Base-by-base conservation (phyloP, 225 moss, liverwort and hornwort species). In the Bryum argenteum region DNA sequence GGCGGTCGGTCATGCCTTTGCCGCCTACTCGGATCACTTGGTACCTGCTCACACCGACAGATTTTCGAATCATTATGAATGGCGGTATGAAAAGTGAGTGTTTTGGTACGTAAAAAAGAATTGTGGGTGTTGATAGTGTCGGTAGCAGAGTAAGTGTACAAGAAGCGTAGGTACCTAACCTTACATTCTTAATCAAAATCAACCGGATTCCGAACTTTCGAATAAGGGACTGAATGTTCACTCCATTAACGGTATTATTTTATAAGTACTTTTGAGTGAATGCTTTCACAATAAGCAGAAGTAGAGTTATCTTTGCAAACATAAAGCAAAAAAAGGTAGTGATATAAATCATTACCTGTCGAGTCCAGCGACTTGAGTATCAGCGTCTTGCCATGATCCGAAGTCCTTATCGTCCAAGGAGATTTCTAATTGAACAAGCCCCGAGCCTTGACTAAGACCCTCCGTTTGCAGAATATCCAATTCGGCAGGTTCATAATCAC, bases 11-110 rank as follows among this genome's bases (percentile, higher is more conserved):
- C 89, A 94, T 84, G 53, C 94, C 94, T 54, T 88, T 92, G 1
- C 94, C 97, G 39, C 97, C 98, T 24, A 98, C 98, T 80, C 94
- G 85, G 70, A 98, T 98, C 43, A 94, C 91, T 83, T 98, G 98
- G 72, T 91, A 98, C 84, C 98, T 98, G 89, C 50, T 73, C 71
- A 47, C 48, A 16, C 6, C 37, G 33, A 42, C 8, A 43, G 24
- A 48, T 8, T 14, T 20, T 50, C 10, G 21, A 45, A 5, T 13
- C 14, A 45, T 45, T 14, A 3, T 45, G 3, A 13, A 45, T 14
- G n/a, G n/a, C n/a, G n/a, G n/a, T n/a, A n/a, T n/a, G n/a, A n/a
- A n/a, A n/a, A n/a, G n/a, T n/a, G n/a, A n/a, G n/a, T n/a, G n/a
- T n/a, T n/a, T n/a, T n/a, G n/a, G n/a, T n/a, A n/a, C n/a, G n/a